Evolutionary conservation across 495 filamentous ascomycete genomes (phyloP), one percentile per base, ranked within the genome.

Genomic region (Hyaloscypha bicolor): DNA sequence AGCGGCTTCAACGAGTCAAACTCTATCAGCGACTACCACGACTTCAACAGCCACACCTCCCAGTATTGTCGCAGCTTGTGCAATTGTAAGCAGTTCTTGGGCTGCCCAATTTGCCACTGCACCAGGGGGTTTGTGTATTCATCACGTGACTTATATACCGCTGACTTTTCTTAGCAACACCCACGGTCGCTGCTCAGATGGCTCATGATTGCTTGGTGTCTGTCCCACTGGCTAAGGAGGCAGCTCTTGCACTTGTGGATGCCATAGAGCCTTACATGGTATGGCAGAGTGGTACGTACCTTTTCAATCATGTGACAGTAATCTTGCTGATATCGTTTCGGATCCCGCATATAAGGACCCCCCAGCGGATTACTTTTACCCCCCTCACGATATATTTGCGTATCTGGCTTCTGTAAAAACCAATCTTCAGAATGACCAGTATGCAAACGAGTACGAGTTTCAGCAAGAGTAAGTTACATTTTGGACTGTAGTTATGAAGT

Each of bases 181-280:
- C 68, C 4, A 66, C 65, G 22, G 72, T 83, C 22, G 69, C 77
- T 48, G 82, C 80, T 21, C 68, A 70, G 45, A 68, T 80, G 19
- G 82, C 79, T 1, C 73, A 80, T 61, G 78, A 78, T 12, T 84
- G 82, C 70, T 72, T 83, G 33, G 80, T 77, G 21, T 79, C 80
- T 3, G 79, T 84, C 19, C 79, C 81, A 3, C 73, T 83, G 55
- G 32, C 79, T 55, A 79, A 79, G 69, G 70, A 72, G 16, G 78
- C 69, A 37, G 79, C 79, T 12, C 58, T 80, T n/a, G 64, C 71
- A 29, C 75, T 80, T 64, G 73, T 83, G 32, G 75, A 79, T 53
- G 72, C 81, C 48, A 69, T 81, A 45, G 69, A 67, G 37, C 77
- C 77, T 1, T 84, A 79, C 67, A 53, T 84, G 22, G 72, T 79